These are phyloP conservation scores for Phytophthora ramorum DNA, from an alignment of 352 stramenopile genomes.

Conservation along the genomic window DNA sequence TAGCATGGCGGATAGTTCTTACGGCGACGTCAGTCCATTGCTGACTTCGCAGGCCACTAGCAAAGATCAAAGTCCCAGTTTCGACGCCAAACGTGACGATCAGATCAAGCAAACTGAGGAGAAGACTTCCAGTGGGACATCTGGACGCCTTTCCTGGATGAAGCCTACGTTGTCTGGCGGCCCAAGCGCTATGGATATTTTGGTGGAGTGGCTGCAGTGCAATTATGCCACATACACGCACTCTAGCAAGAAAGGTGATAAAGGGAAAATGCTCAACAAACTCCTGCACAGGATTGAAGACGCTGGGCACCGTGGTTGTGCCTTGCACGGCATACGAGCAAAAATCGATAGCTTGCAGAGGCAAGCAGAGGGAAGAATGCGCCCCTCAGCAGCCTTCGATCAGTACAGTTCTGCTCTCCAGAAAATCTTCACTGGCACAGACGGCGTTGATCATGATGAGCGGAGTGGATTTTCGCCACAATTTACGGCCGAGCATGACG, in stretches of 20 bases:
- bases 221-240: constrained; percentile 31
- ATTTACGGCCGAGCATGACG: constrained; percentile 1
- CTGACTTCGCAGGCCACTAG: background rate
- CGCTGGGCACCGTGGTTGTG: constrained; percentile 26
- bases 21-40: background rate
- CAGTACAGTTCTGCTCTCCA: constrained; percentile 25
- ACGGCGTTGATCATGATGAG: constrained; percentile 1
- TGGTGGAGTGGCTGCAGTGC: constrained; percentile 32
- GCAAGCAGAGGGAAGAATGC: constrained; percentile 27
- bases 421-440: constrained; percentile 25
- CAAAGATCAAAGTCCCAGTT: background rate
- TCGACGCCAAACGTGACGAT: background rate
- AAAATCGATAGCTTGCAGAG: constrained; percentile 43
- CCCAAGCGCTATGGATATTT: constrained; percentile 31
- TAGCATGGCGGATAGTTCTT: background rate
- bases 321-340: constrained; percentile 37
- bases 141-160: constrained; percentile 35
- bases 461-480: background rate
- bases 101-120: constrained; percentile 9
- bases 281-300: constrained; percentile 28
- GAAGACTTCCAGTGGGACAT: constrained; percentile 14
- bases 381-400: constrained; percentile 32
- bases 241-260: constrained; percentile 36
- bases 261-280: constrained; percentile 32
- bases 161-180: constrained; percentile 23